Evolutionary conservation across 148 eudicot species (phyloP), one percentile per base, ranked within the genome.

Genomic region (Dysphania ambrosioides): DNA sequence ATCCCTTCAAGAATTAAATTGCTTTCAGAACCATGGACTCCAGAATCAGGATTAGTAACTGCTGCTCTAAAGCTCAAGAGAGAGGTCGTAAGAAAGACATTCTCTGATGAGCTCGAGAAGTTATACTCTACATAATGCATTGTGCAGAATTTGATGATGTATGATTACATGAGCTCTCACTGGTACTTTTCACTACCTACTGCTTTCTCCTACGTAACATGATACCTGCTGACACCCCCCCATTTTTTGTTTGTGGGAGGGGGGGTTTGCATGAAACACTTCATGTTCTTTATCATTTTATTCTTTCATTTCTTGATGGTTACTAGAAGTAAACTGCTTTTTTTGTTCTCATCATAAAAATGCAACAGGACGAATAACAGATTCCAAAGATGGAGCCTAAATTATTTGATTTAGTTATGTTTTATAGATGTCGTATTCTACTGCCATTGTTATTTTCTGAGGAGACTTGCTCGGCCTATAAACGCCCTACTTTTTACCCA

Each of bases 41-140:
- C 97, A 5, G 97, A 94, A 82, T 90, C 96, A 2, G 98, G 98
- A 16, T 85, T 94, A 35, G 97, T 94, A 23, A 94, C 98, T 31
- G 96, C 98, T 26, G 98, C 98, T 24, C 88, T 90, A 15, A 94
- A 94, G 88, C 84, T 94, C 61, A 94, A 94, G 81, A 87, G 97
- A 83, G 97, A 94, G 18, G 80, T 70, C 19, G 68, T 91, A 63
- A 86, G 75, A 82, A 94, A 91, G 77, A 70, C 86, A 16, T 94
- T 84, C 83, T 79, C 90, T 3, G 88, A 79, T 3, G 93, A 91
- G 36, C 92, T 94, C 61, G 69, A 84, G 26, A 76, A 81, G 79
- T 78, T 94, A 67, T 91, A 91, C 75, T 68, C 83, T 41, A n/a
- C n/a, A n/a, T n/a, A 63, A 80, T 44, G 30, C 57, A 41, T 24